Percentiles rank a stretch among this genome's conserved stretches.
Evolutionary conservation across 495 filamentous ascomycete genomes (phyloP).

Genomic region (Opeltia flavorubescens): DNA sequence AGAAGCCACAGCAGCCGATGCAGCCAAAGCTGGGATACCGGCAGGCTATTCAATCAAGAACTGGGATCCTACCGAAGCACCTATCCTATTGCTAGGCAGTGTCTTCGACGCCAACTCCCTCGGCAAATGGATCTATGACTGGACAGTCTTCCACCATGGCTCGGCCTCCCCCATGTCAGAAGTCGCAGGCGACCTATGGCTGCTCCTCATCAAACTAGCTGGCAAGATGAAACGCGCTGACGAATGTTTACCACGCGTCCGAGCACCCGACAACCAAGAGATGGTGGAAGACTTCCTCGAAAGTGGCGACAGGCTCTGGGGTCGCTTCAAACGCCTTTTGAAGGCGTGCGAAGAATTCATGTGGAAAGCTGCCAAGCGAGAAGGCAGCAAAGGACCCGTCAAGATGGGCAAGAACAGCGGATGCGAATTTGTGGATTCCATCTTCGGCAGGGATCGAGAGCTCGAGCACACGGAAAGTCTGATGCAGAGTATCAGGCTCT

Average conservation of each 20-base stretch:
- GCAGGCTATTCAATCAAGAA: conserved; percentile 92
- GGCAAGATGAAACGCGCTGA: conserved; percentile 90
- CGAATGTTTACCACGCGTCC: conserved; percentile 63
- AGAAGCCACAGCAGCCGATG: conserved; percentile 77
- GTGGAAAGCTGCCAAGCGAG: conserved; percentile 61
- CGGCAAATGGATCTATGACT: conserved; percentile 99
- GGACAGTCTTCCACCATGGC: conserved; percentile 89
- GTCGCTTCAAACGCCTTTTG: conserved; percentile 73
- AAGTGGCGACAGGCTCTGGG: conserved; percentile 75
- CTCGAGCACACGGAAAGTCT: conserved; percentile 87
- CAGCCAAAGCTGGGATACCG: conserved; percentile 67
- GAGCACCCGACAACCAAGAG: conserved; percentile 55
- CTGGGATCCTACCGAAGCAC: conserved; percentile 91
- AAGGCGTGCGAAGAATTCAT: conserved; percentile 88
- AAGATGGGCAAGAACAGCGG: conserved; percentile 88
- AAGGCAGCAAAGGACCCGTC: conserved; percentile 47
- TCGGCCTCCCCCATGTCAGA: conserved; percentile 77
- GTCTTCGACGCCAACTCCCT: conserved; percentile 97
- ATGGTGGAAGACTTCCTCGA: conserved; percentile 86
- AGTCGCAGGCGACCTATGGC: conserved; percentile 89
- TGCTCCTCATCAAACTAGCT: conserved; percentile 86
- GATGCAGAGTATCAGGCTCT: conserved; percentile 84
- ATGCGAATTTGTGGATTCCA: conserved; percentile 90
- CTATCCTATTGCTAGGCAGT: conserved; percentile 85
- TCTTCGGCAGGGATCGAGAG: conserved; percentile 88